Evolutionary conservation across 2,329 filamentous ascomycete genomes (phyloP).

Genomic region (Ambrosiella beaveri): DNA sequence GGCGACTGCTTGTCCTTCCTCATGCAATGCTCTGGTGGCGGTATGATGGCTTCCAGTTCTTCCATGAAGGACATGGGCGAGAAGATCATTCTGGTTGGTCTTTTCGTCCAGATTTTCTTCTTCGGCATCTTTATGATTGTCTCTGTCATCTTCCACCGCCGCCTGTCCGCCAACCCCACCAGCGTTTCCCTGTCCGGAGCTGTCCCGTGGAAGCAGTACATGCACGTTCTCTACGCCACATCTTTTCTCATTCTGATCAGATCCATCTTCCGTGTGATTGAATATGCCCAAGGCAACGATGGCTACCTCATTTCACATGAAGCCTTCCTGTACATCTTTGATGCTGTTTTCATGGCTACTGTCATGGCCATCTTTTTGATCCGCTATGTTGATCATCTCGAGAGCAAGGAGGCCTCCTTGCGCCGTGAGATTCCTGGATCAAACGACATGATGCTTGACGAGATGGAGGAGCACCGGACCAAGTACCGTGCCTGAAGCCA

Average conservation of each 20-base stretch:
- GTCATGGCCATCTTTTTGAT: constrained; percentile 5
- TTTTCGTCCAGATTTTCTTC: constrained; percentile 35
- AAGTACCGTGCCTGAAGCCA: neutral
- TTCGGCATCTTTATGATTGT: constrained; percentile 35
- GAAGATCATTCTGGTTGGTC: constrained; percentile 32
- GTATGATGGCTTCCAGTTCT: constrained; percentile 16
- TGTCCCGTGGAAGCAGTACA: constrained; percentile 19
- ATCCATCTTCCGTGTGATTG: constrained; percentile 29
- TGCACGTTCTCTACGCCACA: constrained; percentile 19
- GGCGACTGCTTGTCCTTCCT: constrained; percentile 37
- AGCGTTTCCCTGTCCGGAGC: constrained; percentile 10
- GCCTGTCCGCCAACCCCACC: constrained; percentile 15
- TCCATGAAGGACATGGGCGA: constrained; percentile 19
- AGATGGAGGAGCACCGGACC: neutral
- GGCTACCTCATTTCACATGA: constrained; percentile 27
- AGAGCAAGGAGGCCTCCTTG: constrained; percentile 4
- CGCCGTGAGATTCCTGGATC: constrained; percentile 2
- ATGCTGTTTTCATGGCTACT: constrained; percentile 23
- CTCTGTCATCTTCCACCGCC: constrained; percentile 26
- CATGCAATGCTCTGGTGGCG: constrained; percentile 30
- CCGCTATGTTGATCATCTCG: constrained; percentile 5
- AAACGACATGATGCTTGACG: constrained; percentile 3
- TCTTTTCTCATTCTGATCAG: constrained; percentile 27
- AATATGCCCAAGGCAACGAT: constrained; percentile 27
- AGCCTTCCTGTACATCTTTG: constrained; percentile 27